These are phyloP conservation scores for Jaapia argillacea DNA, from an alignment of 768 basidiomycete genomes.

Conservation along the genomic window DNA sequence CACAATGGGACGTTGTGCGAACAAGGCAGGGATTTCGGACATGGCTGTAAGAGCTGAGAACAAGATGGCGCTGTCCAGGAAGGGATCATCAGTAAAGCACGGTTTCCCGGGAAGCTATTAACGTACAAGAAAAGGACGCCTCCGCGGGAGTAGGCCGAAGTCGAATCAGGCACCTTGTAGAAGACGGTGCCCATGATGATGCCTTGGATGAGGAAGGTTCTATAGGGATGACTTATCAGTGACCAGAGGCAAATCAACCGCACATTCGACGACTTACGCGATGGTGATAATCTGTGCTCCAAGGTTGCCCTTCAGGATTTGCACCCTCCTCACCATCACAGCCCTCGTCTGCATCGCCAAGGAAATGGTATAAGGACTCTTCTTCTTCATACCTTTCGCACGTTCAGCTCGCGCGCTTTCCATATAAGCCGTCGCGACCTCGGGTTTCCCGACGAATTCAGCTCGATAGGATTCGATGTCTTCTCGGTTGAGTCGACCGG, in stretches of 20 bases:
- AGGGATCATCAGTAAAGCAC: not conserved
- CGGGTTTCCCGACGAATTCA: constrained; percentile 18
- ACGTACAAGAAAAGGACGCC: constrained; percentile 40
- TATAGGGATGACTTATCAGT: too few relatives aligned
- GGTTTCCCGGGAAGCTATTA: too few relatives aligned
- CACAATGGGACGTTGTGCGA: constrained; percentile 26
- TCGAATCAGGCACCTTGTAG: constrained; percentile 22
- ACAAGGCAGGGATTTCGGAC: constrained; percentile 21
- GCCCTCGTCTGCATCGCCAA: constrained; percentile 33
- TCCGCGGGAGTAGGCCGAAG: constrained; percentile 26
- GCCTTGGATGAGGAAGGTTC: constrained; percentile 45
- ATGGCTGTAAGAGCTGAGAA: constrained; percentile 24
- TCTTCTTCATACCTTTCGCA: constrained; percentile 24
- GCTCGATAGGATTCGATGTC: constrained; percentile 28
- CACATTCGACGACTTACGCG: constrained; percentile 9
- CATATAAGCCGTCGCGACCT: constrained; percentile 20
- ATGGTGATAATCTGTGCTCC: constrained; percentile 18
- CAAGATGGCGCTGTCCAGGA: constrained; percentile 16
- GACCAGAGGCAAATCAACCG: too few relatives aligned
- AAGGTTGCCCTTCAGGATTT: constrained; percentile 30
- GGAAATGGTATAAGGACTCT: constrained; percentile 34
- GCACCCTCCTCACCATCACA: constrained; percentile 34
- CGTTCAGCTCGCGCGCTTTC: constrained; percentile 21
- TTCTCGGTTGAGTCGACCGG: constrained; percentile 16
- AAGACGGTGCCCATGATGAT: constrained; percentile 52